These are phyloP conservation scores for Podaxis rugospora DNA, from an alignment of 768 basidiomycete genomes.

Conservation along the genomic window DNA sequence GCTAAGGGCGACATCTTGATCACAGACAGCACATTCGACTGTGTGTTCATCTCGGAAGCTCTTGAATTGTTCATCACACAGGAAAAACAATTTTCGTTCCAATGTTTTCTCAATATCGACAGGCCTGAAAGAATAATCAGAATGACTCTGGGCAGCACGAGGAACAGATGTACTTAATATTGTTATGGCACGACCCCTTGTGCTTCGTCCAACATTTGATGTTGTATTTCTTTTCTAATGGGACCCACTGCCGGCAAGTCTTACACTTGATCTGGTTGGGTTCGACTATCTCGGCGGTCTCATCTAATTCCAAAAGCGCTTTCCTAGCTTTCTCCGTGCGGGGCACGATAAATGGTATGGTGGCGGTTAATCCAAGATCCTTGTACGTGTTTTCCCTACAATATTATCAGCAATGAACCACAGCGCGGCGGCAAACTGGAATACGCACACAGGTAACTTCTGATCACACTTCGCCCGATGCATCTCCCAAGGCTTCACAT, in stretches of 20 bases:
- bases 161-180: constrained; percentile 29
- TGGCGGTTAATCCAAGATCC: constrained; percentile 18
- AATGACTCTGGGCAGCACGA: constrained; percentile 4
- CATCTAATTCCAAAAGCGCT: constrained; percentile 45
- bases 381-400: constrained; percentile 9
- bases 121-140: constrained; percentile 31
- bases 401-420: constrained; percentile 18
- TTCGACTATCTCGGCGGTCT: constrained; percentile 44
- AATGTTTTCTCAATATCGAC: constrained; percentile 57
- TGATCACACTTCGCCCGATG: constrained; percentile 55
- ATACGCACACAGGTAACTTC: constrained; percentile 21
- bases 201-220: constrained; percentile 54
- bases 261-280: constrained; percentile 52
- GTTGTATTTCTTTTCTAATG: constrained; percentile 42
- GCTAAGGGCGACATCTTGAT: constrained; percentile 35
- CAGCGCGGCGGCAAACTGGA: neutral
- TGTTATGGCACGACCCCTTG: constrained; percentile 38
- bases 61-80: constrained; percentile 63
- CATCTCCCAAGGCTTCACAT: constrained; percentile 56
- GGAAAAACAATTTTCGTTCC: constrained; percentile 55
- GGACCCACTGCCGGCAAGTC: constrained; percentile 62
- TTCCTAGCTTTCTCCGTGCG: constrained; percentile 41
- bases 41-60: constrained; percentile 32
- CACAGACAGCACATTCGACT: constrained; percentile 53
- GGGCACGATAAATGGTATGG: constrained; percentile 24